phyloP scores from a whole-genome alignment of 1,139 yeast species.

The Yamadazyma mexicana region DNA sequence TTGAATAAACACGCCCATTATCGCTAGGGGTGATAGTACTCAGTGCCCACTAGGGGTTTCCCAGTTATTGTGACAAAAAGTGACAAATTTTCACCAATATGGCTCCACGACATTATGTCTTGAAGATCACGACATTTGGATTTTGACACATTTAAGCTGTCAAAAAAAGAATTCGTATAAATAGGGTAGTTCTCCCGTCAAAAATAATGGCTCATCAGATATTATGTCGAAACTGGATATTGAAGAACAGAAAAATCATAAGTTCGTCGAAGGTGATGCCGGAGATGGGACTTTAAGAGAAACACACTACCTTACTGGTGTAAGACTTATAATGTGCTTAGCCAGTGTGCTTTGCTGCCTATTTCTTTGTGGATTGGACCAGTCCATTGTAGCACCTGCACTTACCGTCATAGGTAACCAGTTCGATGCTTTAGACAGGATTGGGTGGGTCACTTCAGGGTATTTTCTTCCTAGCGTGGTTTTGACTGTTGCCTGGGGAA shows the following conservation, averaged over 20 bases:
- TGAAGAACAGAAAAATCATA: not conserved
- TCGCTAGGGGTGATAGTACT: too few relatives aligned
- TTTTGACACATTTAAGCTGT: too few relatives aligned
- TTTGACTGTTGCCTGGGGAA: slow-evolving; percentile 37
- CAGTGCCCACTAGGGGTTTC: too few relatives aligned
- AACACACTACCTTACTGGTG: slow-evolving; percentile 33
- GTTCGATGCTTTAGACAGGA: slow-evolving; percentile 47
- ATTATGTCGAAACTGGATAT: too few relatives aligned
- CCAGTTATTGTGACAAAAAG: too few relatives aligned
- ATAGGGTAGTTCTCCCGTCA: too few relatives aligned
- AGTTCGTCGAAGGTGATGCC: slow-evolving; percentile 30
- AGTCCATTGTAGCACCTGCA: slow-evolving; percentile 38
- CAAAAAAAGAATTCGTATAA: too few relatives aligned
- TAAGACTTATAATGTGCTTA: slow-evolving; percentile 24
- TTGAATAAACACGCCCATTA: too few relatives aligned
- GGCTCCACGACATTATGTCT: too few relatives aligned
- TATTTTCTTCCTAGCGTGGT: slow-evolving; percentile 46
- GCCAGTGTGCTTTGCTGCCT: slow-evolving; percentile 16
- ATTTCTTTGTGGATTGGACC: slow-evolving; percentile 25
- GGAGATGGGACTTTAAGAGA: slow-evolving; percentile 41
- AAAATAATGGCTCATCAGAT: too few relatives aligned
- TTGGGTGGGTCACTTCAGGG: slow-evolving; percentile 63
- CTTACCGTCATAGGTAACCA: slow-evolving; percentile 36
- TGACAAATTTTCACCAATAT: too few relatives aligned
- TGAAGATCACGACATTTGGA: too few relatives aligned